A percentile compares a stretch with the other conserved stretches of the same genome.
Evolutionary conservation across 1,284 basidiomycete species (phyloP).

Genomic region (Sanghuangporus baumii): DNA sequence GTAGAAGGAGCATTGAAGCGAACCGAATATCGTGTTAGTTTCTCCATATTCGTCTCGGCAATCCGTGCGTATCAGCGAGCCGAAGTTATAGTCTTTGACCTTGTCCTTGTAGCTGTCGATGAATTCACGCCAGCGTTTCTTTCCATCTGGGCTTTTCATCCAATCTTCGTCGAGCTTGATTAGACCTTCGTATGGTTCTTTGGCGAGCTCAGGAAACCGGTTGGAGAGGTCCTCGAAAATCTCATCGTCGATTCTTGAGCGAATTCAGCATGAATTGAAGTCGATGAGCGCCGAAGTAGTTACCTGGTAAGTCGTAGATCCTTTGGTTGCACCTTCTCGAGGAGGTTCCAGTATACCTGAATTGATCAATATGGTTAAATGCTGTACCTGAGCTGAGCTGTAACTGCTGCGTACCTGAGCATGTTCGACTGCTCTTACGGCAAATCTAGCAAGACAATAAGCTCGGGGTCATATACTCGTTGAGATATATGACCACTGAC

Average conservation of each 20-base stretch:
- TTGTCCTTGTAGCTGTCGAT: slow-evolving; percentile 85
- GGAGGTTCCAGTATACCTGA: slow-evolving; percentile 95
- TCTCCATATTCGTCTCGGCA: slow-evolving; percentile 83
- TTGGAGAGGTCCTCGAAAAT: slow-evolving; percentile 76
- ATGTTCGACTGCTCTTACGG: slow-evolving; percentile 94
- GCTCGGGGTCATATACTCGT: background rate
- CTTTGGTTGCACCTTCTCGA: slow-evolving; percentile 77
- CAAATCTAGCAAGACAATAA: slow-evolving; percentile 55
- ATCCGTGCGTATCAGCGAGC: slow-evolving; percentile 87
- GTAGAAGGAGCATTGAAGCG: slow-evolving; percentile 21
- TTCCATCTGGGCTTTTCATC: slow-evolving; percentile 91
- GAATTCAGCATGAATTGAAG: background rate
- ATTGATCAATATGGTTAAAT: background rate
- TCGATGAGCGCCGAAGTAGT: slow-evolving; percentile 23
- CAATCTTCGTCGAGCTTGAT: slow-evolving; percentile 83
- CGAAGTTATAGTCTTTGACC: slow-evolving; percentile 95
- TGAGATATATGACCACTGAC: slow-evolving; percentile 40
- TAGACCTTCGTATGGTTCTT: slow-evolving; percentile 61
- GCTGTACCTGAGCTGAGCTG: background rate
- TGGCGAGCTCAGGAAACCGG: slow-evolving; percentile 81
- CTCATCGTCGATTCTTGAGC: slow-evolving; percentile 80
- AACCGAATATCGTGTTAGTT: slow-evolving; percentile 93
- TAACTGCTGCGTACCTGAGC: slow-evolving; percentile 59
- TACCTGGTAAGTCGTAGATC: slow-evolving; percentile 81
- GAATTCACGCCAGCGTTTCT: slow-evolving; percentile 90